Percentiles rank a stretch among this genome's conserved stretches.
These are phyloP conservation scores for Boletus sensibilis DNA, from an alignment of 768 basidiomycete genomes.

Conservation along the genomic window DNA sequence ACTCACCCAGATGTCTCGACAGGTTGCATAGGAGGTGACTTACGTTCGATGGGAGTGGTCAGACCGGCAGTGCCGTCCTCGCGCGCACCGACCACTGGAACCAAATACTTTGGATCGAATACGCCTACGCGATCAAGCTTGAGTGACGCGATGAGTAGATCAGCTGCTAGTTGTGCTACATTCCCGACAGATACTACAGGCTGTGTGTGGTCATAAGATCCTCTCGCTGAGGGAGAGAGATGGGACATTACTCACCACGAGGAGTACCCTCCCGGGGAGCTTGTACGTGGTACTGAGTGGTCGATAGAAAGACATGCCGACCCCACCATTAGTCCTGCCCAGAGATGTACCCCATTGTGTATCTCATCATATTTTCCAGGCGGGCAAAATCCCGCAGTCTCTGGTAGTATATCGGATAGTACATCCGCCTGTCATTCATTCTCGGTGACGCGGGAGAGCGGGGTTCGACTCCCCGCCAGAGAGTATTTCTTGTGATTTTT, in stretches of 20 bases:
- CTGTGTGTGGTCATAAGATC: conserved; percentile 30
- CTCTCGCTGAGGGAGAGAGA: background rate
- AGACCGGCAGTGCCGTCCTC: conserved; percentile 62
- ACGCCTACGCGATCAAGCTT: conserved; percentile 58
- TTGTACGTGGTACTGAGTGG: conserved; percentile 24
- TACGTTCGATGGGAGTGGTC: conserved; percentile 76
- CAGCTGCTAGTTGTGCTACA: conserved; percentile 74
- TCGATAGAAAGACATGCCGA: conserved; percentile 32
- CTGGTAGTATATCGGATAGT: conserved; percentile 52
- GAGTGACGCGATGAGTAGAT: conserved; percentile 69
- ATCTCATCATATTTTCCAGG: background rate
- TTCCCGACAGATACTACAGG: conserved; percentile 82
- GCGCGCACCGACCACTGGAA: conserved; percentile 72
- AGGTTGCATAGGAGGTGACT: conserved; percentile 22
- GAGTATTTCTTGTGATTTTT: conserved; percentile 17
- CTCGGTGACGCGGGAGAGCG: conserved; percentile 34
- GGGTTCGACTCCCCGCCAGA: conserved; percentile 50
- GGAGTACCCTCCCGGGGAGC: conserved; percentile 29
- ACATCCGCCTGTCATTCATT: conserved; percentile 45
- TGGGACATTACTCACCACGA: conserved; percentile 26
- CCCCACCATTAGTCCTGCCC: background rate
- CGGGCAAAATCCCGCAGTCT: conserved; percentile 11
- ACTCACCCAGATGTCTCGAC: conserved; percentile 1
- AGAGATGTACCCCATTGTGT: background rate
- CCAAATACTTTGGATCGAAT: conserved; percentile 59